Conservation (phyloP, 306 rosid genomes). For the Acmispon strigosus region DNA sequence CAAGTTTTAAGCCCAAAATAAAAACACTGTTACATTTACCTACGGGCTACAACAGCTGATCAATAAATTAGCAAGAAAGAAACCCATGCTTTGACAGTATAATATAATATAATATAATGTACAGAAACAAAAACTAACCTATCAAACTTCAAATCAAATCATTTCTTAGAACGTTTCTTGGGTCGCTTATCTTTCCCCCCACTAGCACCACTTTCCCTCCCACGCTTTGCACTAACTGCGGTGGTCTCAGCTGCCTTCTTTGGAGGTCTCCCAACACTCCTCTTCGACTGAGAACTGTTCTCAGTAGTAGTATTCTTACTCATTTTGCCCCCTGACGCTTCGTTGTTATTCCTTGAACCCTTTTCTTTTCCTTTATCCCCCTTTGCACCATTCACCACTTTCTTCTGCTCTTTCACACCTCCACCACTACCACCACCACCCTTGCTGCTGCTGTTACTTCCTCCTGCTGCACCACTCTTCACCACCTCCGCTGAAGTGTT, state of each 20-base stretch:
- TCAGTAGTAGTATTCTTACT: constrained; percentile 37
- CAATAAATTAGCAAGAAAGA: constrained; percentile 26
- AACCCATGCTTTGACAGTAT: constrained; percentile 20
- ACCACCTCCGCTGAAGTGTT: constrained; percentile 33
- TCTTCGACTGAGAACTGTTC: constrained; percentile 52
- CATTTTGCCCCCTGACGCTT: constrained; percentile 38
- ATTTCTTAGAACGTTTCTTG: constrained; percentile 56
- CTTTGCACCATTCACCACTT: constrained; percentile 23
- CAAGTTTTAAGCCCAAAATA: constrained; percentile 17
- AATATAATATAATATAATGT: constrained; percentile 25
- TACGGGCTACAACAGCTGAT: constrained; percentile 18
- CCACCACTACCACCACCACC: constrained; percentile 15
- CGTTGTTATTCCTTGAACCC: constrained; percentile 28
- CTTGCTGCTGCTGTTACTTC: constrained; percentile 25
- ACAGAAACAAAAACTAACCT: constrained; percentile 2
- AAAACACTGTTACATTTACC: constrained; percentile 30
- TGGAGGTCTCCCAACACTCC: constrained; percentile 78
- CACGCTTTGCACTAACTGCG: constrained; percentile 44
- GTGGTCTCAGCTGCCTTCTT: constrained; percentile 44
- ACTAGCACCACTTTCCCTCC: constrained; percentile 51
- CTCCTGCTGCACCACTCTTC: constrained; percentile 21
- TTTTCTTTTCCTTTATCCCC: constrained; percentile 52
- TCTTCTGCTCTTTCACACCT: constrained; percentile 49
- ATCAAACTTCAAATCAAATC: neutral
- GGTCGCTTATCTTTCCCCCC: constrained; percentile 49